A percentile compares a stretch with the other conserved stretches of the same genome.
phyloP scores from a whole-genome alignment of 2,329 filamentous ascomycete species.

The Pestalotiopsis sp. region DNA sequence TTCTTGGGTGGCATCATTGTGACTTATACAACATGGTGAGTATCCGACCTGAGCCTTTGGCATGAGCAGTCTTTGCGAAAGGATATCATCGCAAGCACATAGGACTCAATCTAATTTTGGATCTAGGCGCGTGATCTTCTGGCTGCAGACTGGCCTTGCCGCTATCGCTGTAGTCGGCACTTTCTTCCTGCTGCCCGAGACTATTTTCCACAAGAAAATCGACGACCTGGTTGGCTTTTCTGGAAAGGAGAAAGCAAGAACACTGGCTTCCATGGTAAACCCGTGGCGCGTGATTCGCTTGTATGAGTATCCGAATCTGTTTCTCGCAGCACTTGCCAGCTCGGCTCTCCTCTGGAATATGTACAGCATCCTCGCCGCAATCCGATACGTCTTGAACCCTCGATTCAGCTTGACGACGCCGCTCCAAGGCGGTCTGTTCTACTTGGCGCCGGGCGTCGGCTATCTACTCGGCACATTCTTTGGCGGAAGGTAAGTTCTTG shows the following conservation, averaged over 20 bases:
- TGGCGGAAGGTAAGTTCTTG: constrained; percentile 43
- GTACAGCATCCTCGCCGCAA: constrained; percentile 56
- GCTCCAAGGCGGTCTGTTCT: constrained; percentile 65
- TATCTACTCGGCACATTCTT: constrained; percentile 66
- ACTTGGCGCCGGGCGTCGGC: constrained; percentile 66
- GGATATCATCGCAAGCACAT: not conserved
- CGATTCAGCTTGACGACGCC: constrained; percentile 66
- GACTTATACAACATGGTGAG: constrained; percentile 63
- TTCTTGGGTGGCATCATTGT: constrained; percentile 77
- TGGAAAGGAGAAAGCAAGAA: constrained; percentile 45
- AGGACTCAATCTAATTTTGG: not conserved
- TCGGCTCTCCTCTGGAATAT: constrained; percentile 74
- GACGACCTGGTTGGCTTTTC: constrained; percentile 60
- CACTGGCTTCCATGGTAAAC: constrained; percentile 64
- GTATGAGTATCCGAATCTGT: constrained; percentile 68
- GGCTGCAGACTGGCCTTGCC: constrained; percentile 70
- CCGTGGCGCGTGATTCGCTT: constrained; percentile 64
- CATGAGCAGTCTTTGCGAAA: not conserved
- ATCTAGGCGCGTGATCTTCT: constrained; percentile 68
- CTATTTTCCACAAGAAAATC: constrained; percentile 64
- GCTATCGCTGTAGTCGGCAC: constrained; percentile 59
- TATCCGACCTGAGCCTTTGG: not conserved
- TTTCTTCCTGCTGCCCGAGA: constrained; percentile 70
- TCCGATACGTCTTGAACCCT: constrained; percentile 68
- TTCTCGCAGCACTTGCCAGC: constrained; percentile 59